These are phyloP conservation scores for Mucor saturninus DNA, from an alignment of 371 early-diverging fungal genomes.

Conservation along the genomic window DNA sequence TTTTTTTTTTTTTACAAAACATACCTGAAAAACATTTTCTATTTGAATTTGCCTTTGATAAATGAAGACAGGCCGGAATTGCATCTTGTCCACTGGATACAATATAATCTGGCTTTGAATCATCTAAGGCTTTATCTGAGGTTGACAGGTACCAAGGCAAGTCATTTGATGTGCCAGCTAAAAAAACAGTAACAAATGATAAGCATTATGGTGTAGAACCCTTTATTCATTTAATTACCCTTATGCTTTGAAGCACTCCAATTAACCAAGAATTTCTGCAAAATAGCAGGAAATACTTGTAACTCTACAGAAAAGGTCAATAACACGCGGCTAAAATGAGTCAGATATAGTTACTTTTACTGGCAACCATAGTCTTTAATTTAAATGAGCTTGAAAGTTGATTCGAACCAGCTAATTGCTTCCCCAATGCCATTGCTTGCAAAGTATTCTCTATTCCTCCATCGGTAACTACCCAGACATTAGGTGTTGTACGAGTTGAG, in stretches of 20 bases:
- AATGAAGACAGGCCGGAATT: conserved; percentile 40
- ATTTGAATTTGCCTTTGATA: conserved; percentile 16
- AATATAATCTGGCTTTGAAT: conserved; percentile 37
- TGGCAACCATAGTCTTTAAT: conserved; percentile 26
- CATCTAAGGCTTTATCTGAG: conserved; percentile 7
- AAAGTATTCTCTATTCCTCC: conserved; percentile 30
- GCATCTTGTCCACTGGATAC: conserved; percentile 41
- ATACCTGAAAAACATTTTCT: conserved; percentile 37
- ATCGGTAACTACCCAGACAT: conserved; percentile 33
- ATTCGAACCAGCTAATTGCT: conserved; percentile 21
- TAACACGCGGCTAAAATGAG: background rate
- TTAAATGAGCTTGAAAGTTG: conserved; percentile 13
- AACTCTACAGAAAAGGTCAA: conserved; percentile 7
- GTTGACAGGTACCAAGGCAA: conserved; percentile 45
- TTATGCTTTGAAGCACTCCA: conserved; percentile 16
- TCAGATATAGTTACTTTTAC: conserved; percentile 21
- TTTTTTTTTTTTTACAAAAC: background rate
- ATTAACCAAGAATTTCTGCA: conserved; percentile 31
- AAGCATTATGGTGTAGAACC: background rate
- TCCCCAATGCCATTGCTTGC: conserved; percentile 28
- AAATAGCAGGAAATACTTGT: conserved; percentile 27
- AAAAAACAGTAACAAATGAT: background rate
- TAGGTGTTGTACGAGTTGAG: conserved; percentile 10
- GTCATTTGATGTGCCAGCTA: background rate
- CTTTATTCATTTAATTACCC: conserved; percentile 4